Percentiles rank a stretch among this genome's conserved stretches.
Evolutionary conservation across 176 grass and related monocot species (phyloP).

Genomic region (Hsuehochloa calcarea): DNA sequence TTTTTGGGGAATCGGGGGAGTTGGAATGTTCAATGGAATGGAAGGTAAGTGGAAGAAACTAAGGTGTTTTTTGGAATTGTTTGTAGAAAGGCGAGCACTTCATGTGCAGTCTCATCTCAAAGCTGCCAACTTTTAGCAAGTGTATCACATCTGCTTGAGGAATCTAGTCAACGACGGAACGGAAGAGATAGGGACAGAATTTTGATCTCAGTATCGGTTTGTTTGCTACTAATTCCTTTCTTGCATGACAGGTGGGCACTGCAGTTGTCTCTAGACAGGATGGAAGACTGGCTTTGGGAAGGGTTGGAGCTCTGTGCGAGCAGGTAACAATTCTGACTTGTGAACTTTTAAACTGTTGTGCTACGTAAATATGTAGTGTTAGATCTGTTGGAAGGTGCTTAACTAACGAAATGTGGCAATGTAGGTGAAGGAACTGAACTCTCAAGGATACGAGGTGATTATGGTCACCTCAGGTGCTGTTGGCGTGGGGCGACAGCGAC

Average conservation of each 20-base stretch:
- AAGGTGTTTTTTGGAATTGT: neutral
- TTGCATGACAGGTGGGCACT: constrained; percentile 71
- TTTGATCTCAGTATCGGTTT: neutral
- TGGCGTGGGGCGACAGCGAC: constrained; percentile 77
- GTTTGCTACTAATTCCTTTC: neutral
- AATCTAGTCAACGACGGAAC: neutral
- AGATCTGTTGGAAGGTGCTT: neutral
- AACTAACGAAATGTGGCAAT: constrained; percentile 11
- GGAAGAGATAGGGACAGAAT: neutral
- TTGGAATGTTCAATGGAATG: neutral
- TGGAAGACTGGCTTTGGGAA: constrained; percentile 80
- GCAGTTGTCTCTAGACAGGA: constrained; percentile 88
- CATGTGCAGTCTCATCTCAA: neutral
- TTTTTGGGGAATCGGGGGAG: neutral
- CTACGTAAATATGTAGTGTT: neutral
- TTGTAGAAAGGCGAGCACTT: neutral
- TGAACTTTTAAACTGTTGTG: neutral
- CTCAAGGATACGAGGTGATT: constrained; percentile 82
- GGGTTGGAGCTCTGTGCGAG: constrained; percentile 78
- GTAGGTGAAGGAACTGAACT: constrained; percentile 84
- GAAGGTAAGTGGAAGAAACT: neutral
- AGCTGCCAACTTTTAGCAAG: constrained; percentile 3
- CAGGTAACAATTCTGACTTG: constrained; percentile 49
- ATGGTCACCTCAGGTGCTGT: constrained; percentile 94
- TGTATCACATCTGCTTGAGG: neutral